Evolutionary conservation across 805 yeast species (phyloP), one percentile per base, ranked within the genome.

Genomic region (Metschnikowia cubensis): DNA sequence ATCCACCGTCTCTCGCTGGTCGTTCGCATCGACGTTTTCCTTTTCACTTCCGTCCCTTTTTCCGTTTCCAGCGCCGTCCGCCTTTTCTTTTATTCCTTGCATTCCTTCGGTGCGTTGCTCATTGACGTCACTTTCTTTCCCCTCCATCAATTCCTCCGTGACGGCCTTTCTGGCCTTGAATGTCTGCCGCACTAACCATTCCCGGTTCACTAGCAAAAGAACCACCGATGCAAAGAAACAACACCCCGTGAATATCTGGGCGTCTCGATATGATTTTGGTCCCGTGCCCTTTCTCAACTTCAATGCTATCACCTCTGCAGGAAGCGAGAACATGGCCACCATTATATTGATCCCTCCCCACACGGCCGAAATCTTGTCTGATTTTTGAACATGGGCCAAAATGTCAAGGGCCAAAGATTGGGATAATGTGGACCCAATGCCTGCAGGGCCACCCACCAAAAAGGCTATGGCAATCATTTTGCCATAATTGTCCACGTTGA

Each of bases 241-340:
- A 17, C 73, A 58, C 2, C 87, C 89, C 4, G 82, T 76, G 60
- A 82, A 83, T 1, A 83, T 70, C 58, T 84, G 89, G 1, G 85
- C 74, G 55, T 83, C 75, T 34, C 79, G 64, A 56, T 77, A 84
- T 2, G 88, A 50, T 3, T 38, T 41, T 21, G 52, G 41, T 7
- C 52, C 52, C 8, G 47, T 44, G 25, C 50, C 47, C 4, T 42
- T 40, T n/a, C 48, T 50, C 43, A 57, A 54, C 39, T 52, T 52
- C 17, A 82, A 74, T 0, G 82, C 85, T 45, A 82, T 75, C 6
- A 80, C 73, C 63, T 82, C 87, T 3, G 81, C 69, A 1, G 75
- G 72, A 21, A 82, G 61, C 4, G 75, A 62, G 31, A 70, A 61
- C 3, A 63, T 40, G 3, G 64, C 52, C 6, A 62, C 68, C 5